Base-by-base conservation (phyloP, 2,329 filamentous ascomycete genomes). In the Colletotrichum kahawae region DNA sequence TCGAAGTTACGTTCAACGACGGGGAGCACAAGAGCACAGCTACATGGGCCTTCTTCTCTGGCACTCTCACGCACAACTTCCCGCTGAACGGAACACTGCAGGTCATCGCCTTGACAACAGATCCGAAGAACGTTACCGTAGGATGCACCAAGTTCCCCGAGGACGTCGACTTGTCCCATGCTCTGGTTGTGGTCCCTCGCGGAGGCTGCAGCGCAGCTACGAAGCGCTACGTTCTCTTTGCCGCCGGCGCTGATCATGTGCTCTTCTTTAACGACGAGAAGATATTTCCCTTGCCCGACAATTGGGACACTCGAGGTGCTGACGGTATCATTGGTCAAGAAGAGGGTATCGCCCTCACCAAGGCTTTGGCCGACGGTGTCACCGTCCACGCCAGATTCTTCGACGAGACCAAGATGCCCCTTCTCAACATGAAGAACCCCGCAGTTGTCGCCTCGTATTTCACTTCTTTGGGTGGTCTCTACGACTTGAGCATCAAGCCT, bases 381-480 rank as follows among this genome's bases (percentile, higher is more conserved):
- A 70, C 68, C 7, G 65, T 74, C 2, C 64, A 70, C 7, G 64
- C 57, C 33, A 64, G 64, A 6, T 75, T 75, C 48, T 68, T 54
- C 31, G 33, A 74, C 14, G 34, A 59, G 43, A 27, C 70, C 4
- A 12, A 38, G 31, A 13, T 34, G 31, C 16, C 34, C 1, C 8
- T 74, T 1, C 29, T 74, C 3, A 74, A 57, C 21, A 9, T 74
- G 14, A 51, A 38, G 57, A 75, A 74, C 5, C 64, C 70, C 21
- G n/a, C 33, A 12, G 33, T 67, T 4, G 48, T 64, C 4, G 33
- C 70, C n/a, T 73, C 70, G 7, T 31, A n/a, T 13, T 90, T 86
- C 78, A 89, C 86, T 7, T 87, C 87, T 27, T 90, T 89, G 88
- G 89, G 89, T 2, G 88, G 87, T 1, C 87, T 86, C 0, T 89